Conservation (phyloP, 2,329 filamentous ascomycete species). For the Paecilomyces fulvus region DNA sequence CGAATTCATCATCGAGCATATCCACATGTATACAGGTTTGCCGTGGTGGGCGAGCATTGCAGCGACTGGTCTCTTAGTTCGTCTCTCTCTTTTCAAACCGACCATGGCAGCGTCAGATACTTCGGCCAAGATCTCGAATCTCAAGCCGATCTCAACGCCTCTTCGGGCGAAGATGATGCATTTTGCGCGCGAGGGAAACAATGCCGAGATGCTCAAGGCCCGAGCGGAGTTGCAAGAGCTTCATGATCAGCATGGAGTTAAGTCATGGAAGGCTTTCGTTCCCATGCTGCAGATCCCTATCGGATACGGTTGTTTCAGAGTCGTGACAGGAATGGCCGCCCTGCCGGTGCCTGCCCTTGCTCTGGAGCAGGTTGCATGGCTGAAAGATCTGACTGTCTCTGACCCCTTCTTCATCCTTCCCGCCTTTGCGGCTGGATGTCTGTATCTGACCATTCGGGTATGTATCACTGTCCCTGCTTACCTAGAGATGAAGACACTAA, state of each 20-base stretch:
- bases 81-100: slow-evolving; percentile 57
- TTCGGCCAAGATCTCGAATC: slow-evolving; percentile 51
- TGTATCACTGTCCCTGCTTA: slow-evolving; percentile 13
- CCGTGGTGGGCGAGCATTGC: slow-evolving; percentile 79
- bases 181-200: slow-evolving; percentile 38
- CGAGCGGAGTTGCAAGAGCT: slow-evolving; percentile 44
- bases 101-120: slow-evolving; percentile 55
- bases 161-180: slow-evolving; percentile 47
- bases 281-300: slow-evolving; percentile 60
- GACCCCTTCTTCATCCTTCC: slow-evolving; percentile 78
- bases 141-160: slow-evolving; percentile 51
- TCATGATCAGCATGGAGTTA: slow-evolving; percentile 49
- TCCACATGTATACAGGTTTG: slow-evolving; percentile 66
- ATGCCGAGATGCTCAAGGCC: slow-evolving; percentile 37
- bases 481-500: background rate
- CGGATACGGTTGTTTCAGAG: slow-evolving; percentile 71
- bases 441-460: slow-evolving; percentile 54
- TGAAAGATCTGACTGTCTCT: slow-evolving; percentile 62
- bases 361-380: slow-evolving; percentile 65
- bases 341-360: slow-evolving; percentile 76
- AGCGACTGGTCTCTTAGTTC: slow-evolving; percentile 55
- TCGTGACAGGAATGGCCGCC: slow-evolving; percentile 62
- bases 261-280: slow-evolving; percentile 41
- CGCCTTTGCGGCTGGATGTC: slow-evolving; percentile 46
- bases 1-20: slow-evolving; percentile 69